These are phyloP conservation scores for Neckera pumila DNA, from an alignment of 225 moss, liverwort and hornwort genomes.

Conservation along the genomic window DNA sequence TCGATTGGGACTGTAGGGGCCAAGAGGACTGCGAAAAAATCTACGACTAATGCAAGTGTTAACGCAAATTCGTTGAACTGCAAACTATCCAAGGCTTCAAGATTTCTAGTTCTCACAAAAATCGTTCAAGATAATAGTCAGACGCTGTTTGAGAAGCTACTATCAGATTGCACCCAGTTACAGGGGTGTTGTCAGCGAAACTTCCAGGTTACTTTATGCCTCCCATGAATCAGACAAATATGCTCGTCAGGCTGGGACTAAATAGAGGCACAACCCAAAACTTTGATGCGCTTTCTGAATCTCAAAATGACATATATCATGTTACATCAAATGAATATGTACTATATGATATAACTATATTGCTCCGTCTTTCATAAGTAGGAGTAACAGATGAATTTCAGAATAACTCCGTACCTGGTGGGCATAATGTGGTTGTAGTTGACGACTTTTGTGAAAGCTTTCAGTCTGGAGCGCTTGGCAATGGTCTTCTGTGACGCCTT, in stretches of 20 bases:
- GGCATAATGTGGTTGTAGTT: slow-evolving; percentile 96
- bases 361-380: not conserved
- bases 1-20: not conserved
- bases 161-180: slow-evolving; percentile 18
- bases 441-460: slow-evolving; percentile 72
- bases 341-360: not conserved
- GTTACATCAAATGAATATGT: not conserved
- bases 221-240: slow-evolving; percentile 9
- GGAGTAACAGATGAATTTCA: not conserved
- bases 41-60: not conserved
- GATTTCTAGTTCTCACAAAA: not conserved
- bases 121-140: not conserved
- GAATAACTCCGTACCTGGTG: slow-evolving; percentile 36
- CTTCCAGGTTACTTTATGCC: not conserved
- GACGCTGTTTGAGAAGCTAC: slow-evolving; percentile 14
- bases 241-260: not conserved
- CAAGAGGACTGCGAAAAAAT: not conserved
- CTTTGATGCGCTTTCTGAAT: not conserved
- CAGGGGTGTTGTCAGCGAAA: slow-evolving; percentile 9
- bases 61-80: not conserved
- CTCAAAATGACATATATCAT: not conserved
- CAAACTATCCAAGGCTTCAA: not conserved
- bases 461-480: slow-evolving; percentile 83
- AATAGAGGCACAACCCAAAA: not conserved
- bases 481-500: slow-evolving; percentile 78